phyloP scores from a whole-genome alignment of 1,284 basidiomycete species.

The Lignosus rhinocerotis region DNA sequence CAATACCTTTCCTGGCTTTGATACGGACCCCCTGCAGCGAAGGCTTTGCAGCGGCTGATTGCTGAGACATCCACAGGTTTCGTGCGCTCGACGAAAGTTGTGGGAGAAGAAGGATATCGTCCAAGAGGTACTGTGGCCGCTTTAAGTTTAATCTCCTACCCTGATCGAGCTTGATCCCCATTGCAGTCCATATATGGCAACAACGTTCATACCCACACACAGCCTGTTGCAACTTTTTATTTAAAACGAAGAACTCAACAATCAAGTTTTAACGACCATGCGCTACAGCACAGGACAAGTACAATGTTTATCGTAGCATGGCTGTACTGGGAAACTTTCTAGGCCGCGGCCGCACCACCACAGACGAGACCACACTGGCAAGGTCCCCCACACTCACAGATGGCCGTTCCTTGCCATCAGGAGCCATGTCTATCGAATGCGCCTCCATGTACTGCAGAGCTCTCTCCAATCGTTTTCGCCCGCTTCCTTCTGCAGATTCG shows the following conservation, averaged over 20 bases:
- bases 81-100: conserved; percentile 33
- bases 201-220: conserved; percentile 4
- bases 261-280: too few species aligned
- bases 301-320: conserved; percentile 1
- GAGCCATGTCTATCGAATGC: not conserved
- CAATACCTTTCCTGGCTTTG: conserved; percentile 85
- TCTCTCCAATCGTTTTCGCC: not conserved
- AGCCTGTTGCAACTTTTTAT: too few species aligned
- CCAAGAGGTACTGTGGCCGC: not conserved
- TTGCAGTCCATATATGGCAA: conserved; percentile 15
- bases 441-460: not conserved
- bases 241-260: too few species aligned
- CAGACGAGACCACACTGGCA: not conserved
- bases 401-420: not conserved
- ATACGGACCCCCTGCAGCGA: conserved; percentile 86
- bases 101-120: conserved; percentile 26
- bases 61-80: conserved; percentile 81
- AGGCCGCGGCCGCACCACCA: conserved; percentile 8
- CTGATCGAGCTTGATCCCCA: conserved; percentile 20
- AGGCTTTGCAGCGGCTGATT: conserved; percentile 78
- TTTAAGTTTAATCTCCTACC: conserved; percentile 2
- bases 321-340: conserved; percentile 14
- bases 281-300: not conserved
- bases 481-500: not conserved
- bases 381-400: not conserved